phyloP scores from a whole-genome alignment of 148 eudicot species.

The Cornus kousa region DNA sequence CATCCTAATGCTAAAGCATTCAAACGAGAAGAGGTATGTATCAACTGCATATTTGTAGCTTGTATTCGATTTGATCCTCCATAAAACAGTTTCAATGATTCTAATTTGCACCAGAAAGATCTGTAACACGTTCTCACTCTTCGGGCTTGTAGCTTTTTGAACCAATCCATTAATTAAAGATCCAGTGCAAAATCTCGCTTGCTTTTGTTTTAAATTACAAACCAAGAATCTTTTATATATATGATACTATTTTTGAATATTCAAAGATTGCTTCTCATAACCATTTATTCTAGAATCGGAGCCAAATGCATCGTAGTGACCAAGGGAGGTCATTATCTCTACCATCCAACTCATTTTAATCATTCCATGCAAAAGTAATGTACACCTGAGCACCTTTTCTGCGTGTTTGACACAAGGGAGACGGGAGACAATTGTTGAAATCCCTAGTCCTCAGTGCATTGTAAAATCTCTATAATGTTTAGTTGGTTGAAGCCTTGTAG shows the following conservation, averaged over 20 bases:
- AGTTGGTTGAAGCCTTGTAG: conserved; percentile 1
- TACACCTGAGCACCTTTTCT: not conserved
- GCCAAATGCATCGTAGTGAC: not conserved
- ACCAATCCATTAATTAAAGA: not conserved
- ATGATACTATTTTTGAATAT: not conserved
- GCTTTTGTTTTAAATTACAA: not conserved
- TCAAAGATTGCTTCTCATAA: not conserved
- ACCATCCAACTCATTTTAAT: not conserved
- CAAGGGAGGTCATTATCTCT: not conserved
- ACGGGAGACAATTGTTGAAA: not conserved
- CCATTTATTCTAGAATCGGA: not conserved
- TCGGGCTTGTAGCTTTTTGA: not conserved
- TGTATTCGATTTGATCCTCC: not conserved
- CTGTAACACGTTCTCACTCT: not conserved
- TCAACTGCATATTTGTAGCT: not conserved
- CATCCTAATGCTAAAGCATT: conserved; percentile 91
- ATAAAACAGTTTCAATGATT: not conserved
- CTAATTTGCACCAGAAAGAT: not conserved
- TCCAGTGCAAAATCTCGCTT: not conserved
- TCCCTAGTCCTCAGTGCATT: not conserved
- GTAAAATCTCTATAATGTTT: not conserved
- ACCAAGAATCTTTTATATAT: not conserved
- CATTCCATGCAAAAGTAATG: not conserved
- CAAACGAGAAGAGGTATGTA: conserved; percentile 84
- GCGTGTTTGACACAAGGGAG: not conserved